A percentile compares a stretch with the other conserved stretches of the same genome.
phyloP scores from a whole-genome alignment of 352 stramenopile genomes.

The Saprolegnia diclina region DNA sequence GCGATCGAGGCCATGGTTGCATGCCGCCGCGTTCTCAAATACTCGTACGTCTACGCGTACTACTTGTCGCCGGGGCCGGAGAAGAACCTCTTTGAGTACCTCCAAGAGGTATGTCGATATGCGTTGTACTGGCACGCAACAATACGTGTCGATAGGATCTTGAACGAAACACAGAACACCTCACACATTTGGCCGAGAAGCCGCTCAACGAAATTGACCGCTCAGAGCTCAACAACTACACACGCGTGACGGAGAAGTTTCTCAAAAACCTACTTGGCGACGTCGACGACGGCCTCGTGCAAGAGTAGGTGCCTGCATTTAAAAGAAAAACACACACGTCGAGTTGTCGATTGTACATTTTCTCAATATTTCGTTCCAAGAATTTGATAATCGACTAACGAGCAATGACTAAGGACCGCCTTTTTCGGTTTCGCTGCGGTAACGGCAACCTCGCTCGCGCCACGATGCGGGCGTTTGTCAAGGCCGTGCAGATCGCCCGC shows the following conservation, averaged over 20 bases:
- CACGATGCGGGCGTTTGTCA: neutral
- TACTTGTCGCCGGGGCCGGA: slow-evolving; percentile 86
- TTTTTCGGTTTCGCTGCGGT: too few species aligned
- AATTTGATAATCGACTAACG: too few species aligned
- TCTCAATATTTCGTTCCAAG: neutral
- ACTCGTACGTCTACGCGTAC: slow-evolving; percentile 96
- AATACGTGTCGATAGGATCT: slow-evolving; percentile 55
- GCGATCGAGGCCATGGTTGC: slow-evolving; percentile 96
- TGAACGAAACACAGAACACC: slow-evolving; percentile 91
- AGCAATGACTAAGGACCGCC: too few species aligned
- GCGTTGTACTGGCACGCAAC: neutral
- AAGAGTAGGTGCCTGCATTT: neutral
- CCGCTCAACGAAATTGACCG: slow-evolving; percentile 90
- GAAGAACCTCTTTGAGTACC: slow-evolving; percentile 93
- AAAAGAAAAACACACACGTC: too few species aligned
- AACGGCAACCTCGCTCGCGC: neutral
- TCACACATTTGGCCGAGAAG: slow-evolving; percentile 88
- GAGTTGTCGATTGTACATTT: neutral
- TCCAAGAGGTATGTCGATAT: slow-evolving; percentile 56
- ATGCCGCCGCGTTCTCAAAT: slow-evolving; percentile 98
- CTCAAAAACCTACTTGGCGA: slow-evolving; percentile 85
- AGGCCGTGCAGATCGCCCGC: neutral
- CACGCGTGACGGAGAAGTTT: slow-evolving; percentile 90
- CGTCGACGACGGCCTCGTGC: slow-evolving; percentile 78
- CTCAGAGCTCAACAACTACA: slow-evolving; percentile 93